Conservation (phyloP, 164 flowering plant species). For the Hamamelis virginiana region DNA sequence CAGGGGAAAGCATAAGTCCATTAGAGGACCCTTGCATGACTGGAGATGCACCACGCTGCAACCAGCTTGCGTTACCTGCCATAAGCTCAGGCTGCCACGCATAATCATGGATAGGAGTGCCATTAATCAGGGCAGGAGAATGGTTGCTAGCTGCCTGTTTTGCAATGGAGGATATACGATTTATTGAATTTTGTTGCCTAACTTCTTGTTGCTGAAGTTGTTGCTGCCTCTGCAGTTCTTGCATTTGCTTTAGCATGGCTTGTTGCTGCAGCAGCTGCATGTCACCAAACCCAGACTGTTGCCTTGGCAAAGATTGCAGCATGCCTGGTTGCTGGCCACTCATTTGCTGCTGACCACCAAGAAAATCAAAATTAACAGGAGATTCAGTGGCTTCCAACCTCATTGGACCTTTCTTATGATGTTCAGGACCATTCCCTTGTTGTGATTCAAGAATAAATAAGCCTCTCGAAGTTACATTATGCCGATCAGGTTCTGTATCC, state of each 20-base stretch:
- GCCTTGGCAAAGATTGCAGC: constrained; percentile 44
- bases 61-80: constrained; percentile 32
- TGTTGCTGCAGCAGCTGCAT: constrained; percentile 54
- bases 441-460: constrained; percentile 36
- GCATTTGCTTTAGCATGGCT: constrained; percentile 44
- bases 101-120: constrained; percentile 36
- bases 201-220: constrained; percentile 43
- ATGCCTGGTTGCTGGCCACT: constrained; percentile 37
- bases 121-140: constrained; percentile 27
- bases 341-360: constrained; percentile 53
- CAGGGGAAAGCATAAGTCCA: constrained; percentile 33
- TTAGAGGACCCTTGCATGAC: constrained; percentile 30
- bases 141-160: constrained; percentile 32
- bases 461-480: constrained; percentile 38
- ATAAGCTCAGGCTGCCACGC: constrained; percentile 39
- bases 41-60: constrained; percentile 33
- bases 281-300: constrained; percentile 47
- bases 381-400: constrained; percentile 39
- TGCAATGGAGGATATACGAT: constrained; percentile 27
- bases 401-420: constrained; percentile 24
- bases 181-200: constrained; percentile 31
- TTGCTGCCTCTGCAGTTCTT: constrained; percentile 57
- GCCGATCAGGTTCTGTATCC: constrained; percentile 37
- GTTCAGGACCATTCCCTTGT: constrained; percentile 46
- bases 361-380: constrained; percentile 47